These are phyloP conservation scores for Lachnellula suecica DNA, from an alignment of 2,329 filamentous ascomycete genomes.

Conservation along the genomic window DNA sequence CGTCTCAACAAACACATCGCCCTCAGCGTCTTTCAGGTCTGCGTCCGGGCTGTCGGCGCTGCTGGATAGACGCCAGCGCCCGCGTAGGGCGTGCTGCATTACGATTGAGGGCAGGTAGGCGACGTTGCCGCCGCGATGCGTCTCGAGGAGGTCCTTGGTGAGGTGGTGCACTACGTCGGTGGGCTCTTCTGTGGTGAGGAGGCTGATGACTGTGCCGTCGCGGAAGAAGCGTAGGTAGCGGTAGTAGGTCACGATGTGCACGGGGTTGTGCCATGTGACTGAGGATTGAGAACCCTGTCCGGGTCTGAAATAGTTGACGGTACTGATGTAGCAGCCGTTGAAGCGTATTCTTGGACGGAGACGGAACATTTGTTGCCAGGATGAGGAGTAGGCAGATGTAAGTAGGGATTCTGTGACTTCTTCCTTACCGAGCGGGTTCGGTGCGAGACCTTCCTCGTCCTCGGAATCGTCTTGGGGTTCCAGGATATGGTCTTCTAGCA, in stretches of 20 bases:
- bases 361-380: conserved; percentile 74
- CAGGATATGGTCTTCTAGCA: conserved; percentile 30
- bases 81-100: conserved; percentile 67
- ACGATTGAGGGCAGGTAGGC: conserved; percentile 48
- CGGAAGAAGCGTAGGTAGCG: conserved; percentile 94
- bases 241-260: conserved; percentile 97
- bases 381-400: conserved; percentile 45
- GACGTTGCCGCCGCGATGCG: conserved; percentile 21
- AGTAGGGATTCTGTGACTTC: conserved; percentile 33
- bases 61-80: conserved; percentile 60
- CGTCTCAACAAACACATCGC: conserved; percentile 80
- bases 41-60: conserved; percentile 28
- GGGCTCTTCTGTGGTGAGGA: conserved; percentile 80
- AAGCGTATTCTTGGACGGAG: conserved; percentile 84
- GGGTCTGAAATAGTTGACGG: conserved; percentile 88
- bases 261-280: conserved; percentile 74
- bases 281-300: conserved; percentile 72
- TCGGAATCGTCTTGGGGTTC: conserved; percentile 6
- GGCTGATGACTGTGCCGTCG: conserved; percentile 78
- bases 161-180: conserved; percentile 85
- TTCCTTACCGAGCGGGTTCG: conserved; percentile 11
- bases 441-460: neutral
- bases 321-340: conserved; percentile 94
- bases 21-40: conserved; percentile 49
- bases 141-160: conserved; percentile 64